Evolutionary conservation across 2,329 filamentous ascomycete genomes (phyloP).

Genomic region (Cryphonectria naterciae): DNA sequence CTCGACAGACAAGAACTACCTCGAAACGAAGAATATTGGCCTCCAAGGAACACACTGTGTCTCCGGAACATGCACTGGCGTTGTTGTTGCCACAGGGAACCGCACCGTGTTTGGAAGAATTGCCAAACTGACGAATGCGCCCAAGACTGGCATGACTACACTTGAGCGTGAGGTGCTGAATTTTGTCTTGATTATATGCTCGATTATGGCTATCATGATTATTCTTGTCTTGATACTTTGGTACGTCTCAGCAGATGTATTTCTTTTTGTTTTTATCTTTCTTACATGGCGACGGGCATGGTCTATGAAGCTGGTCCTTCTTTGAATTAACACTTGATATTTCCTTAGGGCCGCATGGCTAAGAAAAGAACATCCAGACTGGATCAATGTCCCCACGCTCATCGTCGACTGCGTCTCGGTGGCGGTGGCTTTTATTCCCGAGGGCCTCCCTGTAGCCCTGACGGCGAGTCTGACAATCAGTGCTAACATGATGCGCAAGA

Average conservation of each 20-base stretch:
- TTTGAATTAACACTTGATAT: background rate
- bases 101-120: slow-evolving; percentile 77
- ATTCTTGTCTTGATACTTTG: slow-evolving; percentile 68
- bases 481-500: slow-evolving; percentile 75
- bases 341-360: slow-evolving; percentile 67
- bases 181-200: slow-evolving; percentile 72
- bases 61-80: slow-evolving; percentile 66
- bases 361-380: slow-evolving; percentile 66
- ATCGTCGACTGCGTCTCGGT: slow-evolving; percentile 76
- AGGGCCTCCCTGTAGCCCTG: slow-evolving; percentile 72
- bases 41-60: slow-evolving; percentile 81
- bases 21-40: slow-evolving; percentile 77
- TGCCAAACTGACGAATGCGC: slow-evolving; percentile 71
- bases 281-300: background rate
- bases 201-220: slow-evolving; percentile 69
- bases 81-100: slow-evolving; percentile 75
- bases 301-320: background rate
- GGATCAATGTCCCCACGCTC: slow-evolving; percentile 72
- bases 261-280: slow-evolving; percentile 32
- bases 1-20: slow-evolving; percentile 72
- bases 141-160: slow-evolving; percentile 68
- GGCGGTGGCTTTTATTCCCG: slow-evolving; percentile 76
- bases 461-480: slow-evolving; percentile 75
- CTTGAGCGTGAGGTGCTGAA: slow-evolving; percentile 74
- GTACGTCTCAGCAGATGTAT: slow-evolving; percentile 44